Base-by-base conservation (phyloP, 208 protist species). In the Vickermania spadyakhi region DNA sequence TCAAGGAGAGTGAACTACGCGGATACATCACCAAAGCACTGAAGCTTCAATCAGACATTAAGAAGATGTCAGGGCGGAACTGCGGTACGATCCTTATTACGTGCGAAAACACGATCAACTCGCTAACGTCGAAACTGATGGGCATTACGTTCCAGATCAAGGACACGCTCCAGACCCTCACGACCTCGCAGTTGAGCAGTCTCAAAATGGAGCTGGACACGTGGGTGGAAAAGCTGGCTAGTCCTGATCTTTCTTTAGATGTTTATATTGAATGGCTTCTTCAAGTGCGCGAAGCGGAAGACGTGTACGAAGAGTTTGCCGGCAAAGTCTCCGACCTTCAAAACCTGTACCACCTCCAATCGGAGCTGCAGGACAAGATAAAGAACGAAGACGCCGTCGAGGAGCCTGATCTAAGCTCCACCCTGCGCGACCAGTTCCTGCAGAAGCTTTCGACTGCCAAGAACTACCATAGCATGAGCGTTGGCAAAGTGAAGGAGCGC, bases 211-310 rank as follows among this genome's bases (percentile, higher is more conserved):
- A 73, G 50, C 51, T 67, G 18, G 52, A 73, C 18, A 30, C n/a
- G 13, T 79, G 70, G 71, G 31, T 78, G 2, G 27, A 54, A 14
- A 70, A 68, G 25, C 62, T 90, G 30, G 51, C 62, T 1, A 21
- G 66, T 53, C 79, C 79, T 0, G 59, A 62, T 0, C 50, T 78
- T 14, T 58, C 66, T 22, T 61, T 87, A 2, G 70, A 69, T 0
- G 42, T 55, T 5, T 90, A 79, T 30, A 64, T 77, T 23, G 58
- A 59, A 21, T 90, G 83, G 83, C 30, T 81, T 30, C 41, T 75
- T 5, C 45, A 60, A 27, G 31, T 81, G 25, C 73, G 72, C 2
- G 58, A 76, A 18, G 72, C 68, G 0, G 71, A 81, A 18, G 57
- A 64, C 0, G 56, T 55, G 18, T 67, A 73, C 28, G 66, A 81